Evolutionary conservation across 495 filamentous ascomycete species (phyloP).

Genomic region (Jackrogersella multiformis): DNA sequence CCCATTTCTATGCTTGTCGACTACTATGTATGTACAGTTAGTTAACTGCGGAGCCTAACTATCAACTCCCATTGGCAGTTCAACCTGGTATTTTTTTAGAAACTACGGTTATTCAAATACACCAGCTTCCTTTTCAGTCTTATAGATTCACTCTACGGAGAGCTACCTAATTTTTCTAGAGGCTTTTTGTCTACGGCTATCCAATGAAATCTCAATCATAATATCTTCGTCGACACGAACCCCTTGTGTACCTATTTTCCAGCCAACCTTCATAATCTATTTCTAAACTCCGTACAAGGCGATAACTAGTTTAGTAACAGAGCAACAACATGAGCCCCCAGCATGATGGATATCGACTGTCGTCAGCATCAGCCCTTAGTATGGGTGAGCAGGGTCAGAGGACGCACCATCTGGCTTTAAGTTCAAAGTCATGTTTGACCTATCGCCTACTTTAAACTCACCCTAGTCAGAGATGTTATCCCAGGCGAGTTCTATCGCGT

Average conservation of each 20-base stretch:
- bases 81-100: slow-evolving; percentile 15
- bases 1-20: slow-evolving; percentile 24
- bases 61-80: slow-evolving; percentile 19
- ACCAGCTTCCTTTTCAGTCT: slow-evolving; percentile 26
- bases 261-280: slow-evolving; percentile 11
- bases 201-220: slow-evolving; percentile 10
- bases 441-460: slow-evolving; percentile 13
- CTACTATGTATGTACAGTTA: not conserved
- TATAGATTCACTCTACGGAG: not conserved
- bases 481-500: slow-evolving; percentile 6
- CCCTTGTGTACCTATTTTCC: not conserved
- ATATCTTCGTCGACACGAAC: not conserved
- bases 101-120: slow-evolving; percentile 17
- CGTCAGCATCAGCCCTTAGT: slow-evolving; percentile 38
- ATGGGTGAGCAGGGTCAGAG: slow-evolving; percentile 20
- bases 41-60: not conserved
- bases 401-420: slow-evolving; percentile 12
- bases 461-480: slow-evolving; percentile 6
- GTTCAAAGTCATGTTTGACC: slow-evolving; percentile 13
- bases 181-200: not conserved
- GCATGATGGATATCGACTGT: slow-evolving; percentile 23
- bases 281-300: slow-evolving; percentile 21
- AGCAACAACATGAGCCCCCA: slow-evolving; percentile 3
- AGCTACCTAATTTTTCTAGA: not conserved
- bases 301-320: slow-evolving; percentile 12